phyloP scores from a whole-genome alignment of 2,329 filamentous ascomycete genomes.

The Sclerotinia nivalis region DNA sequence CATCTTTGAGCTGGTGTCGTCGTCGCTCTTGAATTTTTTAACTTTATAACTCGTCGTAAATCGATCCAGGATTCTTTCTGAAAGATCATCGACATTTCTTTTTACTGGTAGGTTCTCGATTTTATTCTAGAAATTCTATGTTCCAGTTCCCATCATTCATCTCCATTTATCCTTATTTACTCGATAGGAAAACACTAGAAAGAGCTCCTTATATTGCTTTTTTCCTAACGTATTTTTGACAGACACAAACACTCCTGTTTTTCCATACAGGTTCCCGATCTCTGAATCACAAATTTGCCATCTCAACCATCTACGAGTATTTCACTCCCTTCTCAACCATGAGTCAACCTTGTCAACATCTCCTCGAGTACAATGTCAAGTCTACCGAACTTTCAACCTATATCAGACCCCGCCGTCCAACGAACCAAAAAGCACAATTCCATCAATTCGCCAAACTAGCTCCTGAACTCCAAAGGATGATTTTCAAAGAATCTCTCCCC shows the following conservation, averaged over 20 bases:
- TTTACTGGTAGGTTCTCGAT: not conserved
- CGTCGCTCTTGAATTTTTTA: not conserved
- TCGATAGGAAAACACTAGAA: no score
- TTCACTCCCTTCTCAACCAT: not conserved
- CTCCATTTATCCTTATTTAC: not conserved
- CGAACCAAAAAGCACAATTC: conserved; percentile 2
- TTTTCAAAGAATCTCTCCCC: conserved; percentile 9
- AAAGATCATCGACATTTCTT: not conserved
- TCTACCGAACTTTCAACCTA: conserved; percentile 3
- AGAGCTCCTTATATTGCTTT: not conserved
- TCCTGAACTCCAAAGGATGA: conserved; percentile 17
- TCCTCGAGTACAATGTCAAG: conserved; percentile 1
- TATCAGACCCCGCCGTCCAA: not conserved
- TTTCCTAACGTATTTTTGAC: not conserved
- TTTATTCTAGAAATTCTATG: not conserved
- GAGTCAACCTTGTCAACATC: conserved; percentile 9
- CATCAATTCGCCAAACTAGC: conserved; percentile 13
- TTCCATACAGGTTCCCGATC: not conserved
- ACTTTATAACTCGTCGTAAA: not conserved
- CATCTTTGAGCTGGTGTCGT: not conserved
- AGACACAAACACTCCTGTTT: not conserved
- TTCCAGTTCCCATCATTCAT: not conserved
- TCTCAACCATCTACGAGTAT: not conserved
- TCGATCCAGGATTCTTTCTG: not conserved
- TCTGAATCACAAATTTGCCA: not conserved